Evolutionary conservation across 2,329 filamentous ascomycete genomes (phyloP), one percentile per base, ranked within the genome.

Genomic region (Penicillium decumbens): DNA sequence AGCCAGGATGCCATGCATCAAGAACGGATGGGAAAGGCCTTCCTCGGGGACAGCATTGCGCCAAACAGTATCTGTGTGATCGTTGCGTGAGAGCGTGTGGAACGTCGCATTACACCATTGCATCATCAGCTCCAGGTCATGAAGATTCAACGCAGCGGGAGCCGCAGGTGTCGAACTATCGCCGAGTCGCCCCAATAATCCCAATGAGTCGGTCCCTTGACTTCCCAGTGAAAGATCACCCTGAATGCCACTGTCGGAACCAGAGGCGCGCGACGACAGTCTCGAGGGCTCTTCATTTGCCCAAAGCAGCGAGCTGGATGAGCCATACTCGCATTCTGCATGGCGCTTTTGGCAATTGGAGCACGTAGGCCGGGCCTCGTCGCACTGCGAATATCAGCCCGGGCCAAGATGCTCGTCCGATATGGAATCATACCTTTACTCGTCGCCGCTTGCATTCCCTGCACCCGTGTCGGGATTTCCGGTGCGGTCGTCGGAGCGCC

Each of bases 51-150:
- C 63, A 12, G 54, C 38, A 10, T 47, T 54, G 15, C 63, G 65
- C 68, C 68, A 71, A 49, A 71, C 64, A 9, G 54, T 51, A 41
- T 71, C 66, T 1, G 64, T 68, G 12, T 39, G 50, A 15, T 63
- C 59, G 41, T 58, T 58, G 9, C 66, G 66, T 2, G 63, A 60
- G 8, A 69, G 44, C 1, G 56, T 55, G 30, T 47, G 48, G 41
- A 70, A 67, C 4, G 70, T 72, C 9, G 64, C 51, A 46, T 66
- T 68, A 44, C 64, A 67, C 67, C 67, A 69, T 15, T 69, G 66
- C 57, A 69, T 64, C 55, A 72, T 72, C 24, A 74, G 66, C 55
- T 74, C 76, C 41, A 72, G 60, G 50, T 77, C 71, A 38, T 72
- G 64, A 20, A 77, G 55, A 47, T 76, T 75, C 7, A 77, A 59